A percentile compares a stretch with the other conserved stretches of the same genome.
Conservation (phyloP, 257 asterid species). For the Catharanthus roseus region DNA sequence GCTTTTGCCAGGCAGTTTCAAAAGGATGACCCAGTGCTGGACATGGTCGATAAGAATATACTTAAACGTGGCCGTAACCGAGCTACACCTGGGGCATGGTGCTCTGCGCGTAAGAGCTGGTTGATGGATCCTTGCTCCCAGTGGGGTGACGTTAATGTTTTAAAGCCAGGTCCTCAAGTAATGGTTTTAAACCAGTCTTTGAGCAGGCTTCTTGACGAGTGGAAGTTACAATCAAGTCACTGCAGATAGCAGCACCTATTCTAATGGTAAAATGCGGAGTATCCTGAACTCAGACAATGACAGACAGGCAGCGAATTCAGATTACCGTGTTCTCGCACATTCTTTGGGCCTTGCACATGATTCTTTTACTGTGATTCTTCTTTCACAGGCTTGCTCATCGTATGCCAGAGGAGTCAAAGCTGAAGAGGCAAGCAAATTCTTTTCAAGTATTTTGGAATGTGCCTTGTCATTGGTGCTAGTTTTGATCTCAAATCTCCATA, state of each 20-base stretch:
- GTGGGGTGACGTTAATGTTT: slow-evolving; percentile 79
- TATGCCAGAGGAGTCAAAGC: slow-evolving; percentile 23
- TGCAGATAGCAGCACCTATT: slow-evolving; percentile 35
- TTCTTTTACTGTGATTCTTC: slow-evolving; percentile 38
- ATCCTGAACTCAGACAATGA: neutral
- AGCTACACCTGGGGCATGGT: slow-evolving; percentile 94
- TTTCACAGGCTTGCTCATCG: slow-evolving; percentile 7
- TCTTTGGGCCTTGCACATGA: slow-evolving; percentile 24
- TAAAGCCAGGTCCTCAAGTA: slow-evolving; percentile 62
- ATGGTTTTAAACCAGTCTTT: slow-evolving; percentile 46
- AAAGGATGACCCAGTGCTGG: slow-evolving; percentile 54
- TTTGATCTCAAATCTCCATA: slow-evolving; percentile 11
- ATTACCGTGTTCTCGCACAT: slow-evolving; percentile 17
- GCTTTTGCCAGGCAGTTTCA: slow-evolving; percentile 87
- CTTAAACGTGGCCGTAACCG: slow-evolving; percentile 61
- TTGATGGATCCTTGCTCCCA: slow-evolving; percentile 74
- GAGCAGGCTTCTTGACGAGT: slow-evolving; percentile 40
- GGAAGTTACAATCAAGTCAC: slow-evolving; percentile 45
- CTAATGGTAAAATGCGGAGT: neutral
- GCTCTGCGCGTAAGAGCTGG: slow-evolving; percentile 64
- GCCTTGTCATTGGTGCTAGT: neutral
- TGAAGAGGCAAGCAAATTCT: slow-evolving; percentile 22
- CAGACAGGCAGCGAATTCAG: slow-evolving; percentile 2
- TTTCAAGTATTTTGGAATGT: slow-evolving; percentile 20
- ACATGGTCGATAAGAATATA: slow-evolving; percentile 67